These are phyloP conservation scores for Westerdykella sp. DNA, from an alignment of 2,329 filamentous ascomycete genomes.

Conservation along the genomic window DNA sequence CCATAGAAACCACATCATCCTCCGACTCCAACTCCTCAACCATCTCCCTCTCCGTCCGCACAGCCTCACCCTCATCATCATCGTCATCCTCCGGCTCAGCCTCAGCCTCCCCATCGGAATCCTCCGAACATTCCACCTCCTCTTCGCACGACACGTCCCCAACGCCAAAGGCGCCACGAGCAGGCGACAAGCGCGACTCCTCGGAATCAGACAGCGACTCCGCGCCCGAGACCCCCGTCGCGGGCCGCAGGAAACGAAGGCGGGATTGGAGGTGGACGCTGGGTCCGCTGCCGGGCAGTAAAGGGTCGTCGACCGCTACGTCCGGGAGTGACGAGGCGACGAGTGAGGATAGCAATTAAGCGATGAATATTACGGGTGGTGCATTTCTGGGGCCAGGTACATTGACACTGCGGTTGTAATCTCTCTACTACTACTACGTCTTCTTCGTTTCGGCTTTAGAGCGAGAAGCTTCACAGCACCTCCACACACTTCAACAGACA, in stretches of 20 bases:
- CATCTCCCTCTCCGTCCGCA: slow-evolving; percentile 11
- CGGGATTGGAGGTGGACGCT: slow-evolving; percentile 55
- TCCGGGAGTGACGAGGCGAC: slow-evolving; percentile 16
- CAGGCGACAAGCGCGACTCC: slow-evolving; percentile 42
- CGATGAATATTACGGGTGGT: too few species aligned
- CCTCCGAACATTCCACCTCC: slow-evolving; percentile 11
- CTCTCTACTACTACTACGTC: too few species aligned
- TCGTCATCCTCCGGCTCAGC: slow-evolving; percentile 3
- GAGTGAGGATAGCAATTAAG: slow-evolving; percentile 27
- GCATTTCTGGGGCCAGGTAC: too few species aligned
- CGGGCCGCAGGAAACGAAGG: slow-evolving; percentile 48
- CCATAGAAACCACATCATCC: slow-evolving; percentile 12
- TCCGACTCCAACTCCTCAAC: slow-evolving; percentile 11
- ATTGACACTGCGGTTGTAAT: too few species aligned
- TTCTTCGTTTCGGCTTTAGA: too few species aligned
- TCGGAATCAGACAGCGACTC: slow-evolving; percentile 46
- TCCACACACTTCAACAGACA: too few species aligned
- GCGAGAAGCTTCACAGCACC: too few species aligned
- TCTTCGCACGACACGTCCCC: slow-evolving; percentile 18
- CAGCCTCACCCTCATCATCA: slow-evolving; percentile 3
- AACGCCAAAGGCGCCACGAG: slow-evolving; percentile 20
- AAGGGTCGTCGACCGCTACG: slow-evolving; percentile 13
- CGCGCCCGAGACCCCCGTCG: slow-evolving; percentile 48
- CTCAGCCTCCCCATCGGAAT: slow-evolving; percentile 10
- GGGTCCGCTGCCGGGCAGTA: slow-evolving; percentile 36